Base-by-base conservation (phyloP, 495 filamentous ascomycete genomes). In the Neurospora sp. region DNA sequence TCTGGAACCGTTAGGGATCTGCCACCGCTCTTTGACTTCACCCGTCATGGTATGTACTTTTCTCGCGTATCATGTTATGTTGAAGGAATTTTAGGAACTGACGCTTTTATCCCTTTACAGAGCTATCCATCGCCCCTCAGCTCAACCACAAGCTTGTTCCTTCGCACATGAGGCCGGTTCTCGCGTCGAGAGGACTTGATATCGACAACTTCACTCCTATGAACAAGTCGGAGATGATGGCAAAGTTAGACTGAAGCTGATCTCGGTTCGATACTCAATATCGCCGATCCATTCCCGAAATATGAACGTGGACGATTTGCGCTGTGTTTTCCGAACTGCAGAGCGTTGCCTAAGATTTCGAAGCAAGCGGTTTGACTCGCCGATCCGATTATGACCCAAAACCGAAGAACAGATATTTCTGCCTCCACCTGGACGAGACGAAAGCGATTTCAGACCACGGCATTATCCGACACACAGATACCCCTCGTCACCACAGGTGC, bases 141-240 rank as follows among this genome's bases (percentile, higher is more conserved):
- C 86, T 97, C 79, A 99, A 98, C 83, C 86, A 88, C 76, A 88
- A 91, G 81, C 88, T 99, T 76, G 93, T 98, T 71, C 96, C 96
- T 71, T 83, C 88, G 70, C 93, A 99, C 81, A 88, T 93, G 78
- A 90, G 90, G 72, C 84, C 92, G 35, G 87, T 88, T 72, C 86
- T 99, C 69, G 88, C 89, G 68, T 86, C 88, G 42, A 90, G 89
- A 53, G 94, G 94, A 41, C 88, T 99, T 74, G 94, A 98, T 82
- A 92, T 97, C 80, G 92, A 98, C 81, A 95, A 94, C 80, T 94
- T 99, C 80, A 92, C 88, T 75, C 96, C 96, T 16, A 88, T 98
- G 84, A 82, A 91, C 69, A 96, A 93, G 84, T 90, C 94, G 73
- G 93, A 98, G 79, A 99, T 99, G 96, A 92, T 97, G 88, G 96